Evolutionary conservation across 345 rosid genomes (phyloP).

Genomic region (Clausena lansium): DNA sequence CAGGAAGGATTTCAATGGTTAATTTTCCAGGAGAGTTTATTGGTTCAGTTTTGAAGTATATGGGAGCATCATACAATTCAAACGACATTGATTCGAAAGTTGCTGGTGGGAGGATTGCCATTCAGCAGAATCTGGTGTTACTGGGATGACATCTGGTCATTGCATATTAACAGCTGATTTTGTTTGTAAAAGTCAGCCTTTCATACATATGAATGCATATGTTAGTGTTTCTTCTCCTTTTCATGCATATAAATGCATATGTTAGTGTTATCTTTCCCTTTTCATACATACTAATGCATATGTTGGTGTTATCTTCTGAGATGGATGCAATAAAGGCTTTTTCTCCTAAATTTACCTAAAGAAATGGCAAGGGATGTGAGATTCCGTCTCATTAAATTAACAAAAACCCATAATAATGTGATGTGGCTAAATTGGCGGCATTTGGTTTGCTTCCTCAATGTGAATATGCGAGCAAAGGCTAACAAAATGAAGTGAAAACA

Average conservation of each 20-base stretch:
- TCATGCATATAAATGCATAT: too few relatives aligned
- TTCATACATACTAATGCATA: too few relatives aligned
- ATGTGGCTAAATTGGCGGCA: not conserved
- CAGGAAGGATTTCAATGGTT: conserved; percentile 86
- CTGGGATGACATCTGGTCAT: conserved; percentile 24
- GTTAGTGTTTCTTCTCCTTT: too few relatives aligned
- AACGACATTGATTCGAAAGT: conserved; percentile 58
- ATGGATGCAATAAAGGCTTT: too few relatives aligned
- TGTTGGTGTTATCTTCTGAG: too few relatives aligned
- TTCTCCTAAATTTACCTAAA: too few relatives aligned
- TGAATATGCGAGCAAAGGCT: not conserved
- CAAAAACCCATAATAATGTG: not conserved
- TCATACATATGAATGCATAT: too few relatives aligned
- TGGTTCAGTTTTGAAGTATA: conserved; percentile 82
- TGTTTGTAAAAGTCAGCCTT: too few relatives aligned
- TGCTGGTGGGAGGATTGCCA: conserved; percentile 67
- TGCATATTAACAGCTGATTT: not conserved
- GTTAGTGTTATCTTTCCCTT: too few relatives aligned
- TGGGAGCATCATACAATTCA: conserved; percentile 91
- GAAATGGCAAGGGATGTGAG: too few relatives aligned
- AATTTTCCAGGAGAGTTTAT: conserved; percentile 81
- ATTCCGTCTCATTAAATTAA: too few relatives aligned
- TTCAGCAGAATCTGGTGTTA: conserved; percentile 55
- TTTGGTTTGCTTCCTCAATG: not conserved
- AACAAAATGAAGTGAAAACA: too few relatives aligned